A percentile compares a stretch with the other conserved stretches of the same genome.
These are phyloP conservation scores for Biscogniauxia marginata DNA, from an alignment of 2,329 filamentous ascomycete species.

Conservation along the genomic window DNA sequence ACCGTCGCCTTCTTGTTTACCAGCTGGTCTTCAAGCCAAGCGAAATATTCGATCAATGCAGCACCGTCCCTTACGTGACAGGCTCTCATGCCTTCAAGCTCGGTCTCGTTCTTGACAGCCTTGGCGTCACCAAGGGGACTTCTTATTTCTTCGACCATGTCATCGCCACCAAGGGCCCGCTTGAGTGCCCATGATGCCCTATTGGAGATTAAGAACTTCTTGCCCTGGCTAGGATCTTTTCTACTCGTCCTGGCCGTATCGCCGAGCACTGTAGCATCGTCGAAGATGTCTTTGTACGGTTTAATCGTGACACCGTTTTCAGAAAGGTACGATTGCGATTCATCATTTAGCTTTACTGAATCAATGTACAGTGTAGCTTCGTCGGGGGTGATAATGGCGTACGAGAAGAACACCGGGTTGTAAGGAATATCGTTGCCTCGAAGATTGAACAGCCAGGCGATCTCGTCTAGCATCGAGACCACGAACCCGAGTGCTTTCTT, in stretches of 20 bases:
- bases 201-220: constrained; percentile 83
- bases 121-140: constrained; percentile 90
- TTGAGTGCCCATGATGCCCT: constrained; percentile 92
- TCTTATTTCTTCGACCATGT: constrained; percentile 79
- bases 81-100: constrained; percentile 87
- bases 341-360: constrained; percentile 68
- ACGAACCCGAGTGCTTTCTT: constrained; percentile 86
- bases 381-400: constrained; percentile 79
- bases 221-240: constrained; percentile 34
- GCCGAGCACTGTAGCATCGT: constrained; percentile 68
- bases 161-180: constrained; percentile 79
- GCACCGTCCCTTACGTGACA: constrained; percentile 94
- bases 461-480: constrained; percentile 92
- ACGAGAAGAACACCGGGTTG: constrained; percentile 98
- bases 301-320: constrained; percentile 70
- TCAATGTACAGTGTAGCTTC: constrained; percentile 83
- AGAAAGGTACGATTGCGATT: constrained; percentile 68
- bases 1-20: constrained; percentile 68
- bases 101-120: constrained; percentile 87
- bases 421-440: constrained; percentile 94
- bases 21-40: constrained; percentile 92
- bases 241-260: constrained; percentile 35
- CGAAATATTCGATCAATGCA: constrained; percentile 87
- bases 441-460: constrained; percentile 98
- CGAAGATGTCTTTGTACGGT: constrained; percentile 80